Evolutionary conservation across 1,284 basidiomycete species (phyloP).

Genomic region (Athelia psychrophila): DNA sequence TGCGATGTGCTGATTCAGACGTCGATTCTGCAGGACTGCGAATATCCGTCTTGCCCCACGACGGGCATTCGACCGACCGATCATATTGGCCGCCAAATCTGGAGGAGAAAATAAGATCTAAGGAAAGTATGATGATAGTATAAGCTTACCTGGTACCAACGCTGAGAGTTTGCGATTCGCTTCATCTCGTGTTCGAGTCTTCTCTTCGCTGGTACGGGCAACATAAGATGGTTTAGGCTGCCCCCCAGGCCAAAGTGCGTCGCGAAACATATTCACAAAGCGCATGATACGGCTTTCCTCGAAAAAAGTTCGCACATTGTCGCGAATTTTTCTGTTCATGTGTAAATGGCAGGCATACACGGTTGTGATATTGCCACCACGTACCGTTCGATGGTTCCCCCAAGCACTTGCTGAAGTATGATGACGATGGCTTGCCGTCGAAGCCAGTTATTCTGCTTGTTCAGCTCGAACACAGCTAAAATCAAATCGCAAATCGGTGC

Average conservation of each 20-base stretch:
- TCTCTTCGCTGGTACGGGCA: constrained; percentile 80
- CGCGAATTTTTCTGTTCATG: constrained; percentile 76
- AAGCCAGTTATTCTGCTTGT: constrained; percentile 95
- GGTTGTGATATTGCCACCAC: constrained; percentile 14
- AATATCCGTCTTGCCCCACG: constrained; percentile 90
- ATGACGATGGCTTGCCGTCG: constrained; percentile 95
- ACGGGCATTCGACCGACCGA: constrained; percentile 90
- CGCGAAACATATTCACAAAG: constrained; percentile 65
- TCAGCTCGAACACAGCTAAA: constrained; percentile 90
- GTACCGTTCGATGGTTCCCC: constrained; percentile 92
- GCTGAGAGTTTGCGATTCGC: constrained; percentile 87
- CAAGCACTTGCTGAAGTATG: constrained; percentile 92
- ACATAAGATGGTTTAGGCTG: constrained; percentile 56
- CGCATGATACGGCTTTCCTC: constrained; percentile 69
- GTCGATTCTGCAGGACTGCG: constrained; percentile 87
- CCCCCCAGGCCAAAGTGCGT: constrained; percentile 83
- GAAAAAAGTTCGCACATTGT: constrained; percentile 62
- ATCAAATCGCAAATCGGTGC: constrained; percentile 93
- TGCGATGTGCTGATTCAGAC: constrained; percentile 89
- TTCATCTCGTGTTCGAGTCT: constrained; percentile 74
- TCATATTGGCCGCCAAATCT: constrained; percentile 96
- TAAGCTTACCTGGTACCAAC: constrained; percentile 78
- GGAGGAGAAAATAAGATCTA: not conserved
- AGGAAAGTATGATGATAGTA: not conserved
- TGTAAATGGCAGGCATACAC: not conserved